Evolutionary conservation across 2,329 filamentous ascomycete species (phyloP), one percentile per base, ranked within the genome.

Genomic region (Diaporthe sp.): DNA sequence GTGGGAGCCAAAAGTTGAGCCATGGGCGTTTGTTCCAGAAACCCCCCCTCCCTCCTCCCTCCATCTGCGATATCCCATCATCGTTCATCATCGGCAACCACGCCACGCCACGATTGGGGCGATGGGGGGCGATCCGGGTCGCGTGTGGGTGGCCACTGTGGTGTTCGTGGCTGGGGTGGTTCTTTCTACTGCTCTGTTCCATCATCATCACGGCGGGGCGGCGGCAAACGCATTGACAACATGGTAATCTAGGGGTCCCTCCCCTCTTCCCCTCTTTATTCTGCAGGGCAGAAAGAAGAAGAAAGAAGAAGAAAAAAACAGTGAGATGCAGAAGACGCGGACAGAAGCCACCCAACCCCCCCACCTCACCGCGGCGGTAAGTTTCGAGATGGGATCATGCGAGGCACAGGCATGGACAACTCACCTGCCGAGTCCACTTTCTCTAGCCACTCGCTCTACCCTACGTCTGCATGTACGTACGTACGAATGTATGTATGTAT

Each of bases 321-420:
- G 9, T 25, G 17, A 61, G 15, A 57, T 28, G 44, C 51, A 51
- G 15, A 71, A 61, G 15, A 57, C 39, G 44, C 51, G 39, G 15
- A 71, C 39, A 58, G 28, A 55, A 25, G 34, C 53, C 39, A 55
- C 57, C 39, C 55, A 55, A 49, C 34, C 31, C 19, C 34, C 13
- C 44, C 13, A 37, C 62, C 44, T 22, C 44, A 8, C 44, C 62
- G 42, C 17, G 62, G 62, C 44, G 62, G 44, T 53, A 51, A 68
- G 62, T 68, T 68, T 68, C 46, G 22, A 53, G 31, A 53, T 53
- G 62, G 62, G 62, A 68, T 68, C 62, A 68, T 68, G 62, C 46
- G 31, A 68, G 34, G 62, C 28, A 8, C 6, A 17, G 19, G 44
- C 62, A 53, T 51, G 62, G 62, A 68, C 62, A 68, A 53, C 62